Evolutionary conservation across 73 alveolate species (phyloP), one percentile per base, ranked within the genome.

Genomic region (Paramecium tetraurelia): DNA sequence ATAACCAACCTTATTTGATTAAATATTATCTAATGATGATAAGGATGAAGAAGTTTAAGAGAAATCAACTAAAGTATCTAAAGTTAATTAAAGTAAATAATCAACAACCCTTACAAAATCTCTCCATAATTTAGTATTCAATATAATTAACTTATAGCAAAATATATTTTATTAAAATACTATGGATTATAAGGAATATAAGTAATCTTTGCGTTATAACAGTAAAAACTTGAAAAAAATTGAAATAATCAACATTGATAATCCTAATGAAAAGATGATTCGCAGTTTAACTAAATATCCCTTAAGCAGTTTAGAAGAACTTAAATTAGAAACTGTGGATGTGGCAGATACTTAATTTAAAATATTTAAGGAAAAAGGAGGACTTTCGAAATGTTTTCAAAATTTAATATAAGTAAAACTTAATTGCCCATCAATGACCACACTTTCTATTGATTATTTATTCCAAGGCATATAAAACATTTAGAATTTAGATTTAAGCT

Each of bases 251-350:
- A 80, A 80, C 29, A 80, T 80, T 31, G 46, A 46, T 6, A 48
- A 80, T 80, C 90, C 90, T 20, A 75, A 80, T 80, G 27, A 29
- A 21, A 80, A 80, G 22, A 20, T 80, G 3, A 41, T 80, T 14
- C 48, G 46, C 44, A 80, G 2, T 21, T 22, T 80, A 12, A 27
- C 31, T 0, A 80, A 80, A 35, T 18, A 31, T 7, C 0, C 20
- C 33, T 29, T 80, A 43, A 31, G 35, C 12, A 63, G 50, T 40
- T 80, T 80, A 48, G 16, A 38, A 22, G 90, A 80, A 80, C 44
- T 80, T 12, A 80, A 1, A 2, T 43, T 80, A 11, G 57, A 80
- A 5, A 63, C 44, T 46, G 20, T 80, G 2, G 70, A 80, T 22
- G 16, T 80, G 9, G 0, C 14, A 21, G 72, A 80, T 48, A 4